A percentile compares a stretch with the other conserved stretches of the same genome.
These are phyloP conservation scores for Roridomyces roridus DNA, from an alignment of 768 basidiomycete species.

Conservation along the genomic window DNA sequence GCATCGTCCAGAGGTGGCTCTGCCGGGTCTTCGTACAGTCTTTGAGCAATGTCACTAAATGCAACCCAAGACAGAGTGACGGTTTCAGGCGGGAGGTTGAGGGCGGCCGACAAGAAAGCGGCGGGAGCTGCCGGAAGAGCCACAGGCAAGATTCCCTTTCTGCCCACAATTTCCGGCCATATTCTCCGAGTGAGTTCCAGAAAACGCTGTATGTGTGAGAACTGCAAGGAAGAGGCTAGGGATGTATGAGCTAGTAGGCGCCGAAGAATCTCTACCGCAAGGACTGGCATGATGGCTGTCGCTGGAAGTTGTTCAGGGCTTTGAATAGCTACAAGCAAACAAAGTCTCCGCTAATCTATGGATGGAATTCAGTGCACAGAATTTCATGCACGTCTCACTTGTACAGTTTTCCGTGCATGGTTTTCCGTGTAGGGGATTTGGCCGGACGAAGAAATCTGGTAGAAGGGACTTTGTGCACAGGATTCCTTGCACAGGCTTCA, in stretches of 20 bases:
- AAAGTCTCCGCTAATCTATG: no score
- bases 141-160: not conserved
- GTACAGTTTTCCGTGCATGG: no score
- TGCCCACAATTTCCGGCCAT: slow-evolving; percentile 5
- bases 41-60: not conserved
- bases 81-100: not conserved
- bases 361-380: no score
- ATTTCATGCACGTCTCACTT: no score
- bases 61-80: slow-evolving; percentile 1
- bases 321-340: no score
- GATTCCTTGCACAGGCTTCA: no score
- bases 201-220: not conserved
- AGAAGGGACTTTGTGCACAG: no score
- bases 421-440: no score
- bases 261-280: not conserved
- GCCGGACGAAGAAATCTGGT: no score
- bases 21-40: not conserved
- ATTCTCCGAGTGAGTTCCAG: slow-evolving; percentile 4
- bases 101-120: not conserved
- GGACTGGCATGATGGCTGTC: not conserved
- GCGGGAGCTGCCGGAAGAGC: not conserved
- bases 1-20: not conserved
- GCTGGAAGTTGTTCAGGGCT: no score
- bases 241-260: not conserved
- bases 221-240: not conserved